phyloP scores from a whole-genome alignment of 2,329 filamentous ascomycete species.

The Cucurbitaria berberidis region DNA sequence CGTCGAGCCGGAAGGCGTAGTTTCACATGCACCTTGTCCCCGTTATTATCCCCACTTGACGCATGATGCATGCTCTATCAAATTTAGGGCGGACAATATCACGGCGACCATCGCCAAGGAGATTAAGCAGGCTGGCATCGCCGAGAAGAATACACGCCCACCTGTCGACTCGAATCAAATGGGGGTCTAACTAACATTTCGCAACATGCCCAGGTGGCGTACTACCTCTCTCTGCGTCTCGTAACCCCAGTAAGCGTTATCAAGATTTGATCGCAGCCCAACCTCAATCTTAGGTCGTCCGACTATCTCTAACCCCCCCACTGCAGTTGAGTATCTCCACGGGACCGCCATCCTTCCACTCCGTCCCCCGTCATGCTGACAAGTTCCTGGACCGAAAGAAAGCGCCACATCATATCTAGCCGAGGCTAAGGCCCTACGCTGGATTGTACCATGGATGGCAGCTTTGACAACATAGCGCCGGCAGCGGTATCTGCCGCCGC shows the following conservation, averaged over 20 bases:
- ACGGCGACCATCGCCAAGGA: no score
- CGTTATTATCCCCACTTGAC: no score
- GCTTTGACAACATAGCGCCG: neutral
- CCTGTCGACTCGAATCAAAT: no score
- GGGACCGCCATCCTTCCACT: neutral
- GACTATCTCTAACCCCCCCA: neutral
- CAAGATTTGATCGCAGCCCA: neutral
- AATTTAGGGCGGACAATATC: no score
- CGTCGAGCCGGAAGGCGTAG: no score
- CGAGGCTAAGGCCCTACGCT: neutral
- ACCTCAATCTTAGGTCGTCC: neutral
- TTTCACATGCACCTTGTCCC: no score
- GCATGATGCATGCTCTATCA: no score
- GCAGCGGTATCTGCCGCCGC: neutral
- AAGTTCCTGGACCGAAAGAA: neutral
- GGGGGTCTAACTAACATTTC: no score
- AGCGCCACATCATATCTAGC: slow-evolving; percentile 2
- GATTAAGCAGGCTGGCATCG: no score
- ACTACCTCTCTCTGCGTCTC: neutral
- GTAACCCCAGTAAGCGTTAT: neutral
- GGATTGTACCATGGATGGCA: neutral
- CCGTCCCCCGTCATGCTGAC: no score
- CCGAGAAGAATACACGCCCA: no score
- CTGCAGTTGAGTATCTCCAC: neutral
- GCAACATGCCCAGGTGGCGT: no score